Conservation (phyloP, 192 early-diverging fungal genomes). For the Funneliformis geosporum region DNA sequence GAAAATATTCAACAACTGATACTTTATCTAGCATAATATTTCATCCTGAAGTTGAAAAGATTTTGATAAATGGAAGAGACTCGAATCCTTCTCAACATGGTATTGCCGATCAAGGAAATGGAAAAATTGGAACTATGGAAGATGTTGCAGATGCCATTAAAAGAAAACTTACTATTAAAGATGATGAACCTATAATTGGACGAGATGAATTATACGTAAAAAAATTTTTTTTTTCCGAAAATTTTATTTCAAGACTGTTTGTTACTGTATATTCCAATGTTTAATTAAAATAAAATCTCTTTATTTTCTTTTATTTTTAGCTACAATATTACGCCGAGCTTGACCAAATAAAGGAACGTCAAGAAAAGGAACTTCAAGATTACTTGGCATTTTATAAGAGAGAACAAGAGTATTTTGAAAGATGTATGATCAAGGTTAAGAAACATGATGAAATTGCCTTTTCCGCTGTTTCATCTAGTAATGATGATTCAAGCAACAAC, state of each 20-base stretch:
- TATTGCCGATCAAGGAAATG: not conserved
- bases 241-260: too few species aligned
- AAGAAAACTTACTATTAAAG: not conserved
- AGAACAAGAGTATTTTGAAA: not conserved
- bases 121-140: not conserved
- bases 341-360: not conserved
- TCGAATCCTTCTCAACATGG: not conserved
- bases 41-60: not conserved
- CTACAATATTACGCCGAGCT: not conserved
- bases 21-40: not conserved
- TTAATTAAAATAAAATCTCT: too few species aligned
- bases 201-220: not conserved
- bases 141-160: not conserved
- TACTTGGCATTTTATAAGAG: not conserved
- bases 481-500: not conserved
- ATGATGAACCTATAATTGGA: not conserved
- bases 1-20: not conserved
- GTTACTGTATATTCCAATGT: too few species aligned
- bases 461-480: not conserved
- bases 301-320: not conserved
- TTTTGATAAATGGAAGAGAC: not conserved
- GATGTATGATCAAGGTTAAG: not conserved
- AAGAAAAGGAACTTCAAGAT: not conserved
- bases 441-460: not conserved
- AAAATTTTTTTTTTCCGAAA: too few species aligned